Evolutionary conservation across 2,329 filamentous ascomycete species (phyloP), one percentile per base, ranked within the genome.

Genomic region (Aspergillus unguis): DNA sequence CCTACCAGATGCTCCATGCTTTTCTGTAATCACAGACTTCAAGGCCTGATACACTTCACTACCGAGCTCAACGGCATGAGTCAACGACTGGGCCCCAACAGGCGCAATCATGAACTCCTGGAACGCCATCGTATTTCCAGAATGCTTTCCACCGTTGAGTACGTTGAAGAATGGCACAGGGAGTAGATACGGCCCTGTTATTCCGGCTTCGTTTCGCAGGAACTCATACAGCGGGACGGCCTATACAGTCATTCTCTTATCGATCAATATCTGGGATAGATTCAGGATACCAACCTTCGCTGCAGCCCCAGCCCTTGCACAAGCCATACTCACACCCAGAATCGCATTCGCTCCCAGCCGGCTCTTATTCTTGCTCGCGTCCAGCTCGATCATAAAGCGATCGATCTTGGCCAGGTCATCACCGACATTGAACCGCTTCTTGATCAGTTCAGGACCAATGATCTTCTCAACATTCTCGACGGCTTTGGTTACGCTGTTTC

Each of bases 61-160:
- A 1, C 17, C 17, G 17, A 25, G 32, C 25, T 17, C 8, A n/a
- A 11, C 32, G 25, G 32, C 11, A 37, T 6, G 11, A 27, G 26
- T 26, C 36, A 77, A 83, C 73, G 79, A 87, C 80, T 84, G 17
- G 17, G 17, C 17, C 17, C 17, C 17, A 17, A 17, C 85, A 60
- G 90, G 90, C 54, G 92, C 90, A 65, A 95, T 92, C 90, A 95
- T 95, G 83, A 95, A 95, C 78, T 95, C 90, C 78, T 95, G 90
- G 85, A 95, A 95, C 64, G 90, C 90, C 66, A 95, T 85, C 73
- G 92, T 90, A 71, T 94, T 94, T 84, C 94, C 94, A 63, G 94
- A 94, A 82, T 99, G 94, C 69, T 92, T 97, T 65, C 94, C 87
- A 71, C 90, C 90, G 76, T 95, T 95, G 63, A 95, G 82, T 71